Conservation (phyloP, 345 rosid genomes). For the Eucalyptus polybractea region DNA sequence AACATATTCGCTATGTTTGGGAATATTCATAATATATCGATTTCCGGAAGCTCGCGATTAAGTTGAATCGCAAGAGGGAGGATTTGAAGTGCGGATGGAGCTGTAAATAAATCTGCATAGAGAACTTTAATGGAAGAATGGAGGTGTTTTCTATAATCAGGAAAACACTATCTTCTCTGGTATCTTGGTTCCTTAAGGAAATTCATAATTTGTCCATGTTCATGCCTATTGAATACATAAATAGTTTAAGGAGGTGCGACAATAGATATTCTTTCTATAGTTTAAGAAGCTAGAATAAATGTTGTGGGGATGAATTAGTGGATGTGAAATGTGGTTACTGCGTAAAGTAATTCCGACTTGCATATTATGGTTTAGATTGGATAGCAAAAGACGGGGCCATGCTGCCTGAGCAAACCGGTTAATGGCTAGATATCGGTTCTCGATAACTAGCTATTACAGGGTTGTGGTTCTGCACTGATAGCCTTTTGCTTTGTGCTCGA, state of each 20-base stretch:
- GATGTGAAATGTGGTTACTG: neutral
- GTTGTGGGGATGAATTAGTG: neutral
- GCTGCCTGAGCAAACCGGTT: neutral
- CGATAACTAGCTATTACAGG: neutral
- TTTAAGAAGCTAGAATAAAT: neutral
- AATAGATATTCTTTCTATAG: neutral
- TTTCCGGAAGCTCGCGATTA: neutral
- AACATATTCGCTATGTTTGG: neutral
- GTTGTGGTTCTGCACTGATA: neutral
- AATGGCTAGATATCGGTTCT: neutral
- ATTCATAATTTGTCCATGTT: neutral
- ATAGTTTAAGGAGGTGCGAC: neutral
- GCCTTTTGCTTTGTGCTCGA: neutral
- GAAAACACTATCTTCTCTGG: neutral
- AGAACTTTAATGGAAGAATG: neutral
- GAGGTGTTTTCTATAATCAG: neutral
- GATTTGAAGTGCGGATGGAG: neutral
- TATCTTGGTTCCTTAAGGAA: neutral
- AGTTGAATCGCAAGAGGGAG: neutral
- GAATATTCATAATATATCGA: neutral
- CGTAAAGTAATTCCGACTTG: neutral
- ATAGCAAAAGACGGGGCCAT: neutral
- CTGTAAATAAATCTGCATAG: neutral
- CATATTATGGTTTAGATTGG: neutral
- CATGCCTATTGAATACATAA: neutral